Evolutionary conservation across 129 eudicot genomes (phyloP).

Genomic region (Flaveria linearis): DNA sequence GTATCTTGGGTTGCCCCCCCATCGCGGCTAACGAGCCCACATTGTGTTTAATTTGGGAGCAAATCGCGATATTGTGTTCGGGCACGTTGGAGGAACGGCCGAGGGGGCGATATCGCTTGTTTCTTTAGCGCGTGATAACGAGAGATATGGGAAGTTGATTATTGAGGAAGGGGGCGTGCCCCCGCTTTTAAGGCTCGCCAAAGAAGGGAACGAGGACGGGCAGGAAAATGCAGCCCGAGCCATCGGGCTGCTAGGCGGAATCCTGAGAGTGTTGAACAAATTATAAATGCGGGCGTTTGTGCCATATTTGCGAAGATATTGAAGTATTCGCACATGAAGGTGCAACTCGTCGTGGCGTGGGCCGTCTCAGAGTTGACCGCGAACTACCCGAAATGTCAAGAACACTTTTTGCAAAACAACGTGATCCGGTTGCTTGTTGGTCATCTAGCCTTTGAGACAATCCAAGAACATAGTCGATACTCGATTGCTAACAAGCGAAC

Average conservation of each 20-base stretch:
- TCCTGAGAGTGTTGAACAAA: conserved; percentile 59
- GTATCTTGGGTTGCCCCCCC: conserved; percentile 53
- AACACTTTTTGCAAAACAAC: conserved; percentile 54
- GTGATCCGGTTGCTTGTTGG: conserved; percentile 51
- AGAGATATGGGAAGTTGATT: conserved; percentile 52
- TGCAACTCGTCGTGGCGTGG: conserved; percentile 62
- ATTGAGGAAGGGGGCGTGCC: conserved; percentile 68
- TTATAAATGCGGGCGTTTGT: conserved; percentile 51
- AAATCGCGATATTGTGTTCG: conserved; percentile 43
- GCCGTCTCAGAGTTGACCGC: conserved; percentile 60
- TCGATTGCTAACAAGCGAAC: conserved; percentile 35
- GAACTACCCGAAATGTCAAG: conserved; percentile 59
- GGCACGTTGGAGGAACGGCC: conserved; percentile 46
- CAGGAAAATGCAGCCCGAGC: conserved; percentile 64
- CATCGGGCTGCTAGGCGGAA: conserved; percentile 54
- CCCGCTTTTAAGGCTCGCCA: conserved; percentile 48
- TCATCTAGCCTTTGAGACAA: conserved; percentile 61
- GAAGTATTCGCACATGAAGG: conserved; percentile 50
- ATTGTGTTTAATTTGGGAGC: conserved; percentile 57
- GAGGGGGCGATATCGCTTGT: conserved; percentile 58
- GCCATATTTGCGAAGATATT: conserved; percentile 51
- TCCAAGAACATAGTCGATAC: conserved; percentile 59
- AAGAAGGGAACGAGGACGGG: conserved; percentile 58
- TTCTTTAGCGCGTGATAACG: conserved; percentile 57
- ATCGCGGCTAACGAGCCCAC: conserved; percentile 66